Evolutionary conservation across 345 rosid genomes (phyloP).

Genomic region (Jatropha curcas): DNA sequence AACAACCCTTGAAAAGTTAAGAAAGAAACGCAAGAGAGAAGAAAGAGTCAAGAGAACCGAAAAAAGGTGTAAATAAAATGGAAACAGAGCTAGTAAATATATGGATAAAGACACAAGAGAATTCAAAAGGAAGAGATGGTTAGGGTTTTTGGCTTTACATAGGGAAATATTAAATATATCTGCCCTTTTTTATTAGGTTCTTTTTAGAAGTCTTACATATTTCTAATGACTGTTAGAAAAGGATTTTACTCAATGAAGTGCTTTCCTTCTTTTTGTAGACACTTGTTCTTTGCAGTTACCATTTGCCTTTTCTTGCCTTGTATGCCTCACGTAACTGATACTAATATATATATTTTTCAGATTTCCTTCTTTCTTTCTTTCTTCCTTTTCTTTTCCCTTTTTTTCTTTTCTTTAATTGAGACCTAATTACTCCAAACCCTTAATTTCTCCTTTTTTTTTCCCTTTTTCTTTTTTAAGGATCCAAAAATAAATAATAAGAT

Average conservation of each 20-base stretch:
- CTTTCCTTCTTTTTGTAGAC: not conserved
- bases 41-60: not conserved
- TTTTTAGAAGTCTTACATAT: not conserved
- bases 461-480: too few relatives aligned
- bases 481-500: too few relatives aligned
- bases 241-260: not conserved
- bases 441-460: too few relatives aligned
- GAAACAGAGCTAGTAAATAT: not conserved
- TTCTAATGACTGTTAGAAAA: not conserved
- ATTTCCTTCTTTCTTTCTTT: too few relatives aligned
- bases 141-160: too few relatives aligned
- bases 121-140: not conserved
- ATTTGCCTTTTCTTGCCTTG: not conserved
- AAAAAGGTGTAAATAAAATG: too few relatives aligned
- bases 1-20: not conserved
- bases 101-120: not conserved
- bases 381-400: too few relatives aligned
- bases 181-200: too few relatives aligned
- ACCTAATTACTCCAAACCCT: too few relatives aligned
- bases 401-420: too few relatives aligned
- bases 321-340: fast-evolving
- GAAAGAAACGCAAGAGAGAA: not conserved
- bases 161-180: too few relatives aligned
- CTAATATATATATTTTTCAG: too few relatives aligned
- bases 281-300: not conserved